Conservation (phyloP, 768 basidiomycete species). For the Hortiboletus campestris region DNA sequence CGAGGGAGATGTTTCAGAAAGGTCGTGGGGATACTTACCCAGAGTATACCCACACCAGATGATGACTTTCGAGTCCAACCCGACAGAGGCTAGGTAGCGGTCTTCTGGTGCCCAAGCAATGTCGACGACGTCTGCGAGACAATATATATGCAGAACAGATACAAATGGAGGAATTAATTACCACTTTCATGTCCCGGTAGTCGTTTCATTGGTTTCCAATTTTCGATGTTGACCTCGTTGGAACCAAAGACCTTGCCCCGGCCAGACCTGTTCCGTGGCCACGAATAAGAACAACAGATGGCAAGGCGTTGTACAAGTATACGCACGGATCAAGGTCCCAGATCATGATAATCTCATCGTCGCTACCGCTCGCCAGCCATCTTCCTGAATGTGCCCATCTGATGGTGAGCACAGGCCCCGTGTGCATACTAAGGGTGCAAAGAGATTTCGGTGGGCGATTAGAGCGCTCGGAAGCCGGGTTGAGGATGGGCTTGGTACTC, state of each 20-base stretch:
- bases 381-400: conserved; percentile 93
- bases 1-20: neutral
- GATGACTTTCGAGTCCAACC: conserved; percentile 85
- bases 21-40: conserved; percentile 45
- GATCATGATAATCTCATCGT: conserved; percentile 93
- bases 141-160: conserved; percentile 3
- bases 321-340: conserved; percentile 96
- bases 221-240: conserved; percentile 94
- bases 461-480: conserved; percentile 60
- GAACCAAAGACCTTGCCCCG: conserved; percentile 91
- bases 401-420: conserved; percentile 87
- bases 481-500: conserved; percentile 95
- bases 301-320: neutral
- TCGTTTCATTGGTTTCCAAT: conserved; percentile 92
- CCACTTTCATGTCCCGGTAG: conserved; percentile 95
- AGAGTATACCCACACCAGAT: conserved; percentile 94
- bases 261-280: conserved; percentile 52
- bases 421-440: conserved; percentile 91
- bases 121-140: conserved; percentile 79
- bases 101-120: conserved; percentile 95
- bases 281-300: conserved; percentile 2
- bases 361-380: conserved; percentile 94
- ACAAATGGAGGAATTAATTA: conserved; percentile 34
- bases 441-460: conserved; percentile 80
- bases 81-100: conserved; percentile 89